Evolutionary conservation across 345 rosid species (phyloP).

Genomic region (Rhizophora mangle): DNA sequence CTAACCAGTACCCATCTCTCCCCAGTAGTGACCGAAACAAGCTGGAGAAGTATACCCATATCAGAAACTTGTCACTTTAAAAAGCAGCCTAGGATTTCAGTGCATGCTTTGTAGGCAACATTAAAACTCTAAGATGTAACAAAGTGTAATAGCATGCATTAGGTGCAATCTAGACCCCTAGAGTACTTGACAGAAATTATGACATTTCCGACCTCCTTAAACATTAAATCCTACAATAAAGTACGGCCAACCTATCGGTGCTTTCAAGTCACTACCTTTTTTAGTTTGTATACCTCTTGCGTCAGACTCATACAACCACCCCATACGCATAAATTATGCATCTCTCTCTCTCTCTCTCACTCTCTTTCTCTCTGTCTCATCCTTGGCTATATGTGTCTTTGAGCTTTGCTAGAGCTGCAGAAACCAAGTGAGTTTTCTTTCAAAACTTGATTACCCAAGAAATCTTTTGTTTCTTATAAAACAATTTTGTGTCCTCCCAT

Average conservation of each 20-base stretch:
- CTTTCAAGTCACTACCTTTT: not conserved
- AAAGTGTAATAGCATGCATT: not conserved
- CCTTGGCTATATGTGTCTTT: not conserved
- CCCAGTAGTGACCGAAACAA: too few species aligned
- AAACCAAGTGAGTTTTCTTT: not conserved
- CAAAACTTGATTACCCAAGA: not conserved
- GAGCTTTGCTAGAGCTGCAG: not conserved
- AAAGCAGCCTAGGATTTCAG: constrained; percentile 29
- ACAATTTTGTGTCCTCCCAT: constrained; percentile 31
- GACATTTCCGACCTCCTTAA: constrained; percentile 18
- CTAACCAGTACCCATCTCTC: too few species aligned
- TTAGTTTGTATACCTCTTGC: not conserved
- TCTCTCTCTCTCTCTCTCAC: constrained; percentile 1
- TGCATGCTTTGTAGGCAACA: constrained; percentile 7
- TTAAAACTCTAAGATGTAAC: not conserved
- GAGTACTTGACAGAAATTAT: constrained; percentile 17
- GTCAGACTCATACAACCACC: too few species aligned
- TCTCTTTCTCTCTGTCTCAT: constrained; percentile 10
- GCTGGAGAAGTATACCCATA: too few species aligned
- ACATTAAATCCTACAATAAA: not conserved
- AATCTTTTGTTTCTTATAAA: constrained; percentile 41
- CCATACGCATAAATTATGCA: too few species aligned
- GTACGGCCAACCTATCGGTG: not conserved
- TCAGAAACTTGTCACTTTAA: not conserved
- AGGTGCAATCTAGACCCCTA: not conserved